Evolutionary conservation across 805 yeast species (phyloP), one percentile per base, ranked within the genome.

Genomic region (Starmera dryadoides): DNA sequence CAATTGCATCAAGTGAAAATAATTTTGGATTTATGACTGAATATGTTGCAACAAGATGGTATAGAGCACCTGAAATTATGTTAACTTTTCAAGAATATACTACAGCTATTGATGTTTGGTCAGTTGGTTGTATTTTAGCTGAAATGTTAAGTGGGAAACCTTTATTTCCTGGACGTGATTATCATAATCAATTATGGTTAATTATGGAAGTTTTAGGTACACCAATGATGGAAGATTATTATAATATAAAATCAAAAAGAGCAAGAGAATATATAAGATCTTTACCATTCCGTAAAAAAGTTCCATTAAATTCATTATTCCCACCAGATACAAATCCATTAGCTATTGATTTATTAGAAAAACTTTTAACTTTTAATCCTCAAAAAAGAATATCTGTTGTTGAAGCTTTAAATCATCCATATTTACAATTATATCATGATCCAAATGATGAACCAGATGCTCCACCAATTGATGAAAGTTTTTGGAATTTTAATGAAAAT

Each of bases 21-120:
- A 54, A 68, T 42, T 65, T 71, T 29, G 73, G 81, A 0, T 72
- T 73, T 46, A 65, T 83, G 64, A 84, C 91, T 0, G 91, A 84
- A 54, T 84, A 84, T 48, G 93, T 84, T 4, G 91, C 91, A 3
- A 84, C 93, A 8, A 65, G 93, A 49, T 84, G 91, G 91, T 84
- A 84, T 55, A 63, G 93, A 38, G 91, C 91, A 0, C 91, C 91
- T 0, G 93, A 84, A 56, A 81, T 84, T 41, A 84, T 84, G 91
- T 60, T 84, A 21, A 76, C 86, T 1, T 70, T 75, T 43, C 79
- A 84, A 31, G 80, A 79, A 50, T 84, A 84, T 47, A 74, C 89
- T 2, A 77, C 81, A 8, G 86, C 88, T 1, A 80, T 84, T 43
- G 93, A 84, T 53, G 68, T 83, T 14, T 84, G 93, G 93, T 78